Percentiles rank a stretch among this genome's conserved stretches.
Conservation (phyloP, 2,329 filamentous ascomycete genomes). For the Aureobasidium lini region DNA sequence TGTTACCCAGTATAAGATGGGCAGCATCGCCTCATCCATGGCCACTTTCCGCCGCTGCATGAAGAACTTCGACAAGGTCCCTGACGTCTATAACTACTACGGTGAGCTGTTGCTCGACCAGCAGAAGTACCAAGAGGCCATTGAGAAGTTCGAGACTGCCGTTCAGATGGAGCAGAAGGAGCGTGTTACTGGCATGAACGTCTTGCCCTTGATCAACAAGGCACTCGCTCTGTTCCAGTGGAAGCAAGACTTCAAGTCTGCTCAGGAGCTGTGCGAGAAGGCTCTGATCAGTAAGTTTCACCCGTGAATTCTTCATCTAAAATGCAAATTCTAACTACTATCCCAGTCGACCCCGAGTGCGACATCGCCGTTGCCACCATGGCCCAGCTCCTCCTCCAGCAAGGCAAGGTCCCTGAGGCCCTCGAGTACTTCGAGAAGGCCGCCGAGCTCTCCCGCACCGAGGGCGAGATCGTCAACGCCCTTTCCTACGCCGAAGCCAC, state of each 20-base stretch:
- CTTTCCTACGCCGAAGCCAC: constrained; percentile 96
- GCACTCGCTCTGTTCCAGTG: constrained; percentile 94
- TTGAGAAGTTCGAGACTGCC: constrained; percentile 97
- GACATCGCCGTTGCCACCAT: constrained; percentile 98
- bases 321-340: constrained; percentile 28
- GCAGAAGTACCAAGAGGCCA: constrained; percentile 88
- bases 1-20: constrained; percentile 99
- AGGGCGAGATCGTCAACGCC: constrained; percentile 92
- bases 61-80: constrained; percentile 95
- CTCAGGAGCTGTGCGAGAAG: constrained; percentile 94
- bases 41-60: constrained; percentile 95
- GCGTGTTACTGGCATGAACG: constrained; percentile 94
- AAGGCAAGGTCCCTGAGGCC: constrained; percentile 92
- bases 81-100: constrained; percentile 99
- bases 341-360: constrained; percentile 87
- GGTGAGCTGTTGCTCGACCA: constrained; percentile 95
- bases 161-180: constrained; percentile 96
- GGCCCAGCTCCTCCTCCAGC: constrained; percentile 93
- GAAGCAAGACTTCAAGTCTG: constrained; percentile 93
- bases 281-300: constrained; percentile 76
- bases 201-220: constrained; percentile 97
- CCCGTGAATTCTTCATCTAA: not conserved
- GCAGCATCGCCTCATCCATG: constrained; percentile 94
- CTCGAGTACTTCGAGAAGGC: constrained; percentile 96
- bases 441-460: constrained; percentile 86